These are phyloP conservation scores for Claviceps citrina DNA, from an alignment of 2,329 filamentous ascomycete species.

Conservation along the genomic window DNA sequence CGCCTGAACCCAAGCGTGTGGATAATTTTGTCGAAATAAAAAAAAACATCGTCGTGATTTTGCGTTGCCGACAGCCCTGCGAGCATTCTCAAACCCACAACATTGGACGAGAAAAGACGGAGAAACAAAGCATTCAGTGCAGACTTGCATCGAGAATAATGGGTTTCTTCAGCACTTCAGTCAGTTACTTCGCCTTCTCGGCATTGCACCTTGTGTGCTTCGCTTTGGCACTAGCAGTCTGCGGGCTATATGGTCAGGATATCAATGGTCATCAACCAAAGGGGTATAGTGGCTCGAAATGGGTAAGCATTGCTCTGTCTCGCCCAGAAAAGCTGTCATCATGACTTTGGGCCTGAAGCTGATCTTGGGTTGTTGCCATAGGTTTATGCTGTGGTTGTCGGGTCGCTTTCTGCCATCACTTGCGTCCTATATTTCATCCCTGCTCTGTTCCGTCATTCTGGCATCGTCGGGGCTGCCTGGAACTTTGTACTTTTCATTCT, in stretches of 20 bases:
- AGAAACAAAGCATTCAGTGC: not conserved
- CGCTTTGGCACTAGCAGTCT: constrained; percentile 58
- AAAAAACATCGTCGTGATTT: not conserved
- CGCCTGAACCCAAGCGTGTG: not conserved
- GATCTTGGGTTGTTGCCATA: constrained; percentile 15
- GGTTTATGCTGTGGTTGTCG: constrained; percentile 60
- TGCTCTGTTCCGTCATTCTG: constrained; percentile 36
- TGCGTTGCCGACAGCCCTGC: not conserved
- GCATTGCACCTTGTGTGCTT: constrained; percentile 62
- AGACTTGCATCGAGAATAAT: constrained; percentile 17
- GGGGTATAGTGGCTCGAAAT: constrained; percentile 47
- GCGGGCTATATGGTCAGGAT: constrained; percentile 63
- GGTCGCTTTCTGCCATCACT: constrained; percentile 48
- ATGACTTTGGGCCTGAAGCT: not conserved
- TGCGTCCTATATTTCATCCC: constrained; percentile 51
- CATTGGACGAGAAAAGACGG: no score
- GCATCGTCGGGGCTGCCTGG: constrained; percentile 44
- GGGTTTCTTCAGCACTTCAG: constrained; percentile 28
- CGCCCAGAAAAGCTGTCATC: not conserved
- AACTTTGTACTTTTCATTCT: constrained; percentile 59
- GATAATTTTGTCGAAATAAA: not conserved
- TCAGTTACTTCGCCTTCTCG: constrained; percentile 40
- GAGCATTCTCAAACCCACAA: not conserved
- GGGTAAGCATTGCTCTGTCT: constrained; percentile 34
- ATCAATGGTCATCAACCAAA: constrained; percentile 38